phyloP scores from a whole-genome alignment of 495 filamentous ascomycete genomes.

The Umbilicaria muhlenbergii region DNA sequence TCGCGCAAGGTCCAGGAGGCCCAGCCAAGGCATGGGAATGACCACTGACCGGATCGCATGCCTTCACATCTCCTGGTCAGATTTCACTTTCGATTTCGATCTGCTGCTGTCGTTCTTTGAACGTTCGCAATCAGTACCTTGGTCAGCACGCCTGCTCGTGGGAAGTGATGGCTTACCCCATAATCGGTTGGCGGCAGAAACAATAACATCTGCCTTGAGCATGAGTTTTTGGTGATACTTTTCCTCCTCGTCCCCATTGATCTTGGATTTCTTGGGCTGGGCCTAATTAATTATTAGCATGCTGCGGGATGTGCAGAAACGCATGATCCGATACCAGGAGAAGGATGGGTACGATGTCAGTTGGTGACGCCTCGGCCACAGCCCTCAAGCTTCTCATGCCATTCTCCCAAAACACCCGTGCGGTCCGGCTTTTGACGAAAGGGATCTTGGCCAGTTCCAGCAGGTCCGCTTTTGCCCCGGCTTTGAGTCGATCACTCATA shows the following conservation, averaged over 20 bases:
- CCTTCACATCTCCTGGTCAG: neutral
- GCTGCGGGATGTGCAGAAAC: neutral
- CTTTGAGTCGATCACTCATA: slow-evolving; percentile 58
- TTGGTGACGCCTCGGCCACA: slow-evolving; percentile 50
- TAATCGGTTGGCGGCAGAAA: slow-evolving; percentile 52
- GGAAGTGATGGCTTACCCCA: slow-evolving; percentile 39
- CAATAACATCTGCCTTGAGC: slow-evolving; percentile 52
- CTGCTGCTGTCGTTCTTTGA: neutral
- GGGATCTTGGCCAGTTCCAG: slow-evolving; percentile 60
- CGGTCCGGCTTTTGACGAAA: slow-evolving; percentile 64
- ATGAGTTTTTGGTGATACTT: slow-evolving; percentile 48
- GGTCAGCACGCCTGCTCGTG: neutral
- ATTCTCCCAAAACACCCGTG: slow-evolving; percentile 62
- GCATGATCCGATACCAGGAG: slow-evolving; percentile 33
- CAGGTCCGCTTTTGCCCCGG: slow-evolving; percentile 58
- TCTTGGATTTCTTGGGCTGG: slow-evolving; percentile 45
- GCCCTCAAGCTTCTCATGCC: slow-evolving; percentile 52
- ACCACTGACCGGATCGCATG: neutral
- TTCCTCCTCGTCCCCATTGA: slow-evolving; percentile 42
- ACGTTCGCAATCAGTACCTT: neutral
- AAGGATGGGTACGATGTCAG: slow-evolving; percentile 52
- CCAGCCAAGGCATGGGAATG: neutral
- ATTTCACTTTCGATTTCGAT: neutral
- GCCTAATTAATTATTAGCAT: slow-evolving; percentile 27
- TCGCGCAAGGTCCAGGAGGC: no score